These are phyloP conservation scores for Amanita phalloides DNA, from an alignment of 768 basidiomycete genomes.

Conservation along the genomic window DNA sequence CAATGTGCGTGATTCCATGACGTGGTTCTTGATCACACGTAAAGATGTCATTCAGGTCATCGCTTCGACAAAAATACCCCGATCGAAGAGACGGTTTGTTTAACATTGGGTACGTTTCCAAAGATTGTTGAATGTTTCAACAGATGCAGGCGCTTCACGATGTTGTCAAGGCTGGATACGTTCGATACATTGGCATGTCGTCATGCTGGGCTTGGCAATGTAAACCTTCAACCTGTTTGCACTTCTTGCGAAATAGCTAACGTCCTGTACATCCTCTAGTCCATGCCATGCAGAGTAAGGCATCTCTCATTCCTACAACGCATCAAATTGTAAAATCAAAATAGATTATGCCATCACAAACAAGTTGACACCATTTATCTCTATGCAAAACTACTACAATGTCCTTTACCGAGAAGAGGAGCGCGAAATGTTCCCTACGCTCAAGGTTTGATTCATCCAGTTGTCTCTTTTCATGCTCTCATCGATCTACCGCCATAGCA, in stretches of 20 bases:
- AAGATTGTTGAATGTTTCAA: no score
- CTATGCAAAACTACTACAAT: no score
- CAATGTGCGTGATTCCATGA: conserved; percentile 24
- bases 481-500: conserved; percentile 11
- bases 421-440: no score
- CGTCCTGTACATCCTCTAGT: not conserved
- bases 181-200: conserved; percentile 28
- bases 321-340: not conserved
- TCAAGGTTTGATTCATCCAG: no score
- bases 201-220: conserved; percentile 13
- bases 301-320: not conserved
- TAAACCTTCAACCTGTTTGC: no score
- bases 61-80: conserved; percentile 30
- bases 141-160: no score
- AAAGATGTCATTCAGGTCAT: conserved; percentile 12
- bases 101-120: conserved; percentile 17
- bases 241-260: no score
- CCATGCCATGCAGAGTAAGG: conserved; percentile 2
- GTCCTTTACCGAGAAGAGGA: no score
- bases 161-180: no score
- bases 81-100: conserved; percentile 23
- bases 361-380: no score
- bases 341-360: conserved; percentile 42
- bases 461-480: no score
- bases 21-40: not conserved